A percentile compares a stretch with the other conserved stretches of the same genome.
These are phyloP conservation scores for Gardenia jasminoides DNA, from an alignment of 257 asterid genomes.

Conservation along the genomic window DNA sequence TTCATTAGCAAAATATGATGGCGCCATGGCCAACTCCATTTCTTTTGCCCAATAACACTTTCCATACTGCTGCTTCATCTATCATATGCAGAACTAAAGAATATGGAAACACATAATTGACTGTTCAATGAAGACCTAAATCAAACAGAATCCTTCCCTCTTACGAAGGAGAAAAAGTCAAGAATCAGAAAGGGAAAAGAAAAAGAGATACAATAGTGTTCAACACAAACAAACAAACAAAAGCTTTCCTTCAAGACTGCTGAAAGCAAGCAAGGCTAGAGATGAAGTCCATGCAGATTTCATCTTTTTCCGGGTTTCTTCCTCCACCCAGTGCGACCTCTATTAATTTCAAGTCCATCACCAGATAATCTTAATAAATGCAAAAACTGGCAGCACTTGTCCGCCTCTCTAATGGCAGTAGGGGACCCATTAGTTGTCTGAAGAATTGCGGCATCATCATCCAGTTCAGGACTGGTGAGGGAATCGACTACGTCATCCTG, in stretches of 20 bases:
- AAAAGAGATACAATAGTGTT: neutral
- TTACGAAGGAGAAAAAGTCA: neutral
- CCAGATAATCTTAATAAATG: slow-evolving; percentile 56
- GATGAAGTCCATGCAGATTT: slow-evolving; percentile 12
- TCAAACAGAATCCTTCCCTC: neutral
- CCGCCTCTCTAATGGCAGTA: neutral
- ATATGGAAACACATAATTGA: neutral
- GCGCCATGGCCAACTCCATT: neutral
- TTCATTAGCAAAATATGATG: neutral
- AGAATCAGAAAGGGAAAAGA: neutral
- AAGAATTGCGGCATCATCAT: slow-evolving; percentile 22
- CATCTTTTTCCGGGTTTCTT: slow-evolving; percentile 62
- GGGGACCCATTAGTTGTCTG: slow-evolving; percentile 49
- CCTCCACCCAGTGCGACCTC: slow-evolving; percentile 93
- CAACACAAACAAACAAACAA: slow-evolving; percentile 2
- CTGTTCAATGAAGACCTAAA: neutral
- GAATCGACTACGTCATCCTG: slow-evolving; percentile 85
- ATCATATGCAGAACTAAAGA: neutral
- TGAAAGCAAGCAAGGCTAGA: neutral
- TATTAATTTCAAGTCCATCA: slow-evolving; percentile 74
- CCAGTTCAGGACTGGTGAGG: slow-evolving; percentile 66
- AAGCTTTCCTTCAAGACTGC: slow-evolving; percentile 7
- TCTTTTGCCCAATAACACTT: neutral
- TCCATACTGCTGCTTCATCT: neutral
- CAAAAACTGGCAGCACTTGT: slow-evolving; percentile 15